Evolutionary conservation across 2,329 filamentous ascomycete species (phyloP).

Genomic region (Claviceps africana): DNA sequence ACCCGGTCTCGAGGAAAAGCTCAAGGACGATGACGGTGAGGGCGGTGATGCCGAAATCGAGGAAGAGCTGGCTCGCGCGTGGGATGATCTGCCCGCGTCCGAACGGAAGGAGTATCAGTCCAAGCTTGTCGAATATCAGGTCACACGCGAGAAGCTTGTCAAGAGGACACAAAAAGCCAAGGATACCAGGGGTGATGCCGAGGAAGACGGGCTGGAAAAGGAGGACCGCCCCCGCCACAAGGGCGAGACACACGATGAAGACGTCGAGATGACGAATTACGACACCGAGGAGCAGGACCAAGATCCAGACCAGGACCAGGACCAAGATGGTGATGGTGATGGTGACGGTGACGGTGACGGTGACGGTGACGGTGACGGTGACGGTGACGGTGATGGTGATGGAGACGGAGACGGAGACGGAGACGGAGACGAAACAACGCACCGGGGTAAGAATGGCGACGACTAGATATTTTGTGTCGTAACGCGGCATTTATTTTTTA

Average conservation of each 20-base stretch:
- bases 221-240: slow-evolving; percentile 13
- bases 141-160: slow-evolving; percentile 14
- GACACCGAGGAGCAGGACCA: slow-evolving; percentile 26
- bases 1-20: slow-evolving; percentile 28
- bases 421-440: not conserved
- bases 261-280: slow-evolving; percentile 34
- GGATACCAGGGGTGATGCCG: slow-evolving; percentile 6
- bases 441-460: slow-evolving; percentile 7
- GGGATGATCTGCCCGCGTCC: slow-evolving; percentile 37
- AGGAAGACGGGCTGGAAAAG: slow-evolving; percentile 9
- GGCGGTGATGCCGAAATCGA: slow-evolving; percentile 27
- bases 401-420: not conserved
- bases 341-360: not conserved
- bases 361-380: too few relatives aligned
- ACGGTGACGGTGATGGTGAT: too few relatives aligned
- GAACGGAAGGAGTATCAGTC: slow-evolving; percentile 35
- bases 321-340: not conserved
- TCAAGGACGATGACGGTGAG: slow-evolving; percentile 23
- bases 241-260: slow-evolving; percentile 28
- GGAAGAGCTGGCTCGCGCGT: slow-evolving; percentile 40
- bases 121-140: too few relatives aligned
- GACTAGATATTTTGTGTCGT: slow-evolving; percentile 6
- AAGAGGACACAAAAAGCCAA: slow-evolving; percentile 16
- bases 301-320: not conserved
- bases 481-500: not conserved